Evolutionary conservation across 805 yeast genomes (phyloP), one percentile per base, ranked within the genome.

Genomic region (Starmerella etchellsii): DNA sequence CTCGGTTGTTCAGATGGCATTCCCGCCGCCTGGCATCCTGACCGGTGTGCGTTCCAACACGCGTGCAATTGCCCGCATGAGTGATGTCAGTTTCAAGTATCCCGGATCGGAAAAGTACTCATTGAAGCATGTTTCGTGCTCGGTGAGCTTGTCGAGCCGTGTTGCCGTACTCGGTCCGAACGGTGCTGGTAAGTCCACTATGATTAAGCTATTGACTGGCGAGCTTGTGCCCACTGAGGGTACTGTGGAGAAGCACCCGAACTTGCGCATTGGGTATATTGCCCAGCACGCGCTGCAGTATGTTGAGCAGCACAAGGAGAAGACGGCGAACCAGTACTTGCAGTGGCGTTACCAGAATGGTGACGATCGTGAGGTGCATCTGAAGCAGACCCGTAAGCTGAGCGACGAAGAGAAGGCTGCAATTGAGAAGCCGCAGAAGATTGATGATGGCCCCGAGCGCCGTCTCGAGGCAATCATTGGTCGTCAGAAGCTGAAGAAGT

Each of bases 291-390:
- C 98, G 27, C 74, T 88, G 60, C 95, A 85, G 64, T 97, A 88
- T 58, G 97, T 88, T 45, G 94, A 91, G 61, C 78, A 80, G 67
- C 98, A 88, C 66, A 84, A 87, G 66, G 98, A 88, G 63, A 85
- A 85, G 68, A 88, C 97, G 14, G 95, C 98, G 36, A 88, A 87
- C 59, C 97, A 88, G 68, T 88, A 88, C 63, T 70, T 88, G 61
- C 97, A 91, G 68, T 88, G 98, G 98, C 78, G 98, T 68, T 88
- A 88, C 63, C 76, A 83, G 62, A 82, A 87, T 54, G 98, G 98
- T 61, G 97, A 91, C 59, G 98, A 88, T 64, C 83, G 97, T 64
- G 98, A 88, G 67, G 94, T 91, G 23, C 72, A 85, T 52, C 64
- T 88, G 62, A 91, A 88, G 66, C 96, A 87, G 64, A 78, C 94